Conservation (phyloP, 768 basidiomycete species). For the Leccinum barrowsii region DNA sequence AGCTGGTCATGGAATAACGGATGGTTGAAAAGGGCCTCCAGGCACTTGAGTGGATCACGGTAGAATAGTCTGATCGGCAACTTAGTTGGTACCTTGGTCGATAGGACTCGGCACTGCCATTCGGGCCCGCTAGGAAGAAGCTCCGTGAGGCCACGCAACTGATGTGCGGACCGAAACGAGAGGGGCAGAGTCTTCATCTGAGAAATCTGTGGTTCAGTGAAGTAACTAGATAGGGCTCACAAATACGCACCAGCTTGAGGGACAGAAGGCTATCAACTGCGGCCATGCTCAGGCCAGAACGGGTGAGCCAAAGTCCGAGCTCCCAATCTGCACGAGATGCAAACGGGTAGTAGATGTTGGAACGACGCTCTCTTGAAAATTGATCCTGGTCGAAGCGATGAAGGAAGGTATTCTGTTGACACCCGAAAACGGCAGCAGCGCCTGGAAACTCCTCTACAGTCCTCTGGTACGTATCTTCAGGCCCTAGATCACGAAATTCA, state of each 20-base stretch:
- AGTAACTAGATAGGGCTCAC: neutral
- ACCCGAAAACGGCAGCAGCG: neutral
- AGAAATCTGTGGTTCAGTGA: neutral
- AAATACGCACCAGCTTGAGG: neutral
- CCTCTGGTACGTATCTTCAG: neutral
- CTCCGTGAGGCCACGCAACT: neutral
- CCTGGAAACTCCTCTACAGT: neutral
- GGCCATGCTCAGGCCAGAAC: neutral
- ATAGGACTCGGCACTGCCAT: neutral
- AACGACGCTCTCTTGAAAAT: neutral
- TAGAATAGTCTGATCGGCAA: no score
- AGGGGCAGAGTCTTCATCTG: neutral
- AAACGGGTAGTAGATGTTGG: neutral
- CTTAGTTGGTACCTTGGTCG: neutral
- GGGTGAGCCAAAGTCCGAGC: neutral
- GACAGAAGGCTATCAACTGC: neutral
- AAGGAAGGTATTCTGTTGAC: neutral
- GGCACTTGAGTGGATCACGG: neutral
- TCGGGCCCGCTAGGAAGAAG: neutral
- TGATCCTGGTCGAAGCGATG: neutral
- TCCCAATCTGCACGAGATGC: neutral
- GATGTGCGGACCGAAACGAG: neutral
- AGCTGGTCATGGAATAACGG: neutral
- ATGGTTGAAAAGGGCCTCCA: neutral
- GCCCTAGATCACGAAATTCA: neutral